Base-by-base conservation (phyloP, 768 basidiomycete genomes). In the Xerocomus brunneocitrinus region DNA sequence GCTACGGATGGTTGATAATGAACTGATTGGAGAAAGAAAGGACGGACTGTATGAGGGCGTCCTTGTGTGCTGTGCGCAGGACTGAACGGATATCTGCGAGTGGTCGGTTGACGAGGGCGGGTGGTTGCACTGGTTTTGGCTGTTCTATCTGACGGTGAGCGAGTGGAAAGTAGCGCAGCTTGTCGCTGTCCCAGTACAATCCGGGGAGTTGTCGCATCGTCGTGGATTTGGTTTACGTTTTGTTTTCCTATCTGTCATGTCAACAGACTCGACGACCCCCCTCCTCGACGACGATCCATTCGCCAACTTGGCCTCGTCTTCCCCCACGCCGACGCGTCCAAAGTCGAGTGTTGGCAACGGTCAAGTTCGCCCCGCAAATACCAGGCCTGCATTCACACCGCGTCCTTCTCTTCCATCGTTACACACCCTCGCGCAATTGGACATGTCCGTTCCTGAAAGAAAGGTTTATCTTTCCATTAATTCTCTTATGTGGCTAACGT, bases 271-370 rank as follows among this genome's bases (percentile, higher is more conserved):
- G n/a, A n/a, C n/a, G n/a, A n/a, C n/a, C n/a, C n/a, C n/a, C 8
- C 43, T 87, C 19, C 71, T 86, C 25, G 87, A 88, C 60, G 82
- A 84, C 48, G 87, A 89, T 60, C 87, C 87, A 2, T 89, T 89
- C 60, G 87, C 87, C 22, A 81, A 83, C 55, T 72, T 85, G 43
- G 14, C 55, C 19, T 19, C 19, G 19, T 19, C 19, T 19, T 19
- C 19, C 13, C 71, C 76, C 54, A 55, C 30, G 42, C 57, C 48
- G 36, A 38, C 47, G 1, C 69, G 69, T n/a, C 70, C 71, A 2
- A 67, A 59, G 50, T 74, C 74, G 2, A 68, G 68, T 10, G 64
- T 66, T 12, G 27, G 42, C 13, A 63, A 67, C 38, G 64, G 64
- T 3, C 74, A 73, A 54, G 58, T 50, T 24, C 74, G 69, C 25